Percentiles rank a stretch among this genome's conserved stretches.
These are phyloP conservation scores for Phytophthora tentaculata DNA, from an alignment of 352 stramenopile species.

Conservation along the genomic window DNA sequence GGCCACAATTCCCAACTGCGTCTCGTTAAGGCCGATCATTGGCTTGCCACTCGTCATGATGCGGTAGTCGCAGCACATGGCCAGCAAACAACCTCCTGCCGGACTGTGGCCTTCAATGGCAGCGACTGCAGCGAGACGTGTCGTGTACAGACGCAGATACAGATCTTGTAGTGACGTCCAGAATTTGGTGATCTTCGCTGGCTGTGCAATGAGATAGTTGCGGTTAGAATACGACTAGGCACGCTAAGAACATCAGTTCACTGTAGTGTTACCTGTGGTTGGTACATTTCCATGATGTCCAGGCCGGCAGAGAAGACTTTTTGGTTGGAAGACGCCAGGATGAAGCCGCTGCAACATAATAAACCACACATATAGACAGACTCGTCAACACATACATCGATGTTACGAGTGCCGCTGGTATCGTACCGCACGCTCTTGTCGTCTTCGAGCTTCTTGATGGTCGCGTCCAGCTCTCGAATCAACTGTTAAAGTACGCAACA, in stretches of 20 bases:
- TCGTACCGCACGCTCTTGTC: conserved; percentile 77
- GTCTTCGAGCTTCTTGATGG: conserved; percentile 74
- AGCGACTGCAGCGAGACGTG: conserved; percentile 85
- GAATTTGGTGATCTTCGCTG: conserved; percentile 78
- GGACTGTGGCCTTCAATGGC: conserved; percentile 93
- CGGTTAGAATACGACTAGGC: background rate
- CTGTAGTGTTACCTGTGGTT: conserved; percentile 61
- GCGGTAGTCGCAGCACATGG: conserved; percentile 95
- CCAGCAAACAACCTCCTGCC: conserved; percentile 93
- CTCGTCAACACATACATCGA: background rate
- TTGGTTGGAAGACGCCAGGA: conserved; percentile 77
- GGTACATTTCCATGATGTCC: conserved; percentile 94
- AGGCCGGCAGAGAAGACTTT: conserved; percentile 93
- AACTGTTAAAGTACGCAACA: conserved; percentile 39
- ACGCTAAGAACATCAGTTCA: background rate
- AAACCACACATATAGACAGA: background rate
- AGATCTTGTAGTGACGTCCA: conserved; percentile 94
- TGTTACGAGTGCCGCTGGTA: background rate
- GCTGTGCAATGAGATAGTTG: conserved; percentile 26
- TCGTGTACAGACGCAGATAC: conserved; percentile 94
- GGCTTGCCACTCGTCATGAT: conserved; percentile 90
- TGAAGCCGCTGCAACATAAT: conserved; percentile 56
- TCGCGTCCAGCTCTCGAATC: conserved; percentile 69
- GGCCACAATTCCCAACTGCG: conserved; percentile 91
- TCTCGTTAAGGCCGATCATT: conserved; percentile 96